phyloP scores from a whole-genome alignment of 163 green algal species.

The Prototheca wickerhamii region DNA sequence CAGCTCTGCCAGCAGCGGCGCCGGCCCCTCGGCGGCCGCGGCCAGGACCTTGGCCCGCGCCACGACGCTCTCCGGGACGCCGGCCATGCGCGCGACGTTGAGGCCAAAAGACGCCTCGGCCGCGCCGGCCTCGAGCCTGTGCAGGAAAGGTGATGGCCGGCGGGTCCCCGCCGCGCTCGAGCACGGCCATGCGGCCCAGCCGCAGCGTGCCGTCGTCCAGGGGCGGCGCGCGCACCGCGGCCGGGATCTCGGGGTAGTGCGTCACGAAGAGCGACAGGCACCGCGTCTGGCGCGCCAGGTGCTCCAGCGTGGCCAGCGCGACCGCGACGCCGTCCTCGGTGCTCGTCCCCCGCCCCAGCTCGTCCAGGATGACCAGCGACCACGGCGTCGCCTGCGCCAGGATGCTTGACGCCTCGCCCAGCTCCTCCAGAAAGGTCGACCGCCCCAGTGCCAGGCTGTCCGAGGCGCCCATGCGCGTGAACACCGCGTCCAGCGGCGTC shows the following conservation, averaged over 20 bases:
- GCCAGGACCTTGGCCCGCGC: constrained; percentile 20
- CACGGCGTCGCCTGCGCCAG: constrained; percentile 41
- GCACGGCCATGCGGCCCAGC: background rate
- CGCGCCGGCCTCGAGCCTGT: constrained; percentile 62
- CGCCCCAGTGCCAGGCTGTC: constrained; percentile 65
- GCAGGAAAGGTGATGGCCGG: constrained; percentile 77
- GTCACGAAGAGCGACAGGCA: constrained; percentile 48
- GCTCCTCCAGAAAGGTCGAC: constrained; percentile 86
- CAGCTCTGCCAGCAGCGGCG: background rate
- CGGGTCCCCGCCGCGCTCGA: background rate
- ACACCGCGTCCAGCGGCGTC: constrained; percentile 73
- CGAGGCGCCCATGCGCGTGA: constrained; percentile 81
- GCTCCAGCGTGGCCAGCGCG: constrained; percentile 56
- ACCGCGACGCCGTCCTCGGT: constrained; percentile 86
- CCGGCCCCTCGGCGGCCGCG: constrained; percentile 3
- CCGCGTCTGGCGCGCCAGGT: constrained; percentile 39
- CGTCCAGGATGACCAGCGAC: constrained; percentile 59
- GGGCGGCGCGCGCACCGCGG: background rate
- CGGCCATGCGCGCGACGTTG: constrained; percentile 72
- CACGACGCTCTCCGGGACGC: constrained; percentile 35
- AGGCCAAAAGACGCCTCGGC: constrained; percentile 79
- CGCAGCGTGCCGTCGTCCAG: background rate
- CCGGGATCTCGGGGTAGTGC: constrained; percentile 31
- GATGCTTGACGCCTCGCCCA: constrained; percentile 63
- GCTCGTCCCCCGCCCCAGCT: constrained; percentile 70